Conservation (phyloP, 805 yeast species). For the Ogataea corticis region DNA sequence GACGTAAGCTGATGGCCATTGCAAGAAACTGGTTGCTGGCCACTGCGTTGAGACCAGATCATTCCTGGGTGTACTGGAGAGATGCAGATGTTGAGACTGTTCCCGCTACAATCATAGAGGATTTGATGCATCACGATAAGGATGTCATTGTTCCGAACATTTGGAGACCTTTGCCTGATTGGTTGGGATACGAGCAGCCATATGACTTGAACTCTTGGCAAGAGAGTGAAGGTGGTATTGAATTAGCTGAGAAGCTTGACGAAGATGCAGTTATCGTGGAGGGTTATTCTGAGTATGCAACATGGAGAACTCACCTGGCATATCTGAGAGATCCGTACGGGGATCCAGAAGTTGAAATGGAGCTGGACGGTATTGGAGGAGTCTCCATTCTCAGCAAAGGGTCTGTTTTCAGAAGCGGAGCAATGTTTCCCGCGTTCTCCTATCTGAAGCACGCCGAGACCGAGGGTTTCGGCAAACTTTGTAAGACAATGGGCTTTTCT, state of each 20-base stretch:
- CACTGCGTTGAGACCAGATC: slow-evolving; percentile 83
- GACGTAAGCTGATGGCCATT: slow-evolving; percentile 90
- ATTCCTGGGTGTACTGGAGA: slow-evolving; percentile 94
- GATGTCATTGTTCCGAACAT: slow-evolving; percentile 93
- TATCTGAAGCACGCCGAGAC: slow-evolving; percentile 95
- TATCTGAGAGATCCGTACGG: slow-evolving; percentile 91
- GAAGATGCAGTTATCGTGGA: slow-evolving; percentile 96
- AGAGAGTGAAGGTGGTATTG: slow-evolving; percentile 74
- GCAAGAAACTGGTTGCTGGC: slow-evolving; percentile 91
- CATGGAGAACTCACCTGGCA: slow-evolving; percentile 96
- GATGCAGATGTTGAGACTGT: slow-evolving; percentile 91
- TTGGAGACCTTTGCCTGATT: slow-evolving; percentile 84
- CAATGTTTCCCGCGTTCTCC: slow-evolving; percentile 93
- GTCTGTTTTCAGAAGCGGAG: slow-evolving; percentile 78
- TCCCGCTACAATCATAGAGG: slow-evolving; percentile 81
- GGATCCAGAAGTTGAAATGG: slow-evolving; percentile 89
- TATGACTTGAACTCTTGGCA: slow-evolving; percentile 83
- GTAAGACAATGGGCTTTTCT: slow-evolving; percentile 79
- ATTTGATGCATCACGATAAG: slow-evolving; percentile 81
- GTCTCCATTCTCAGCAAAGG: slow-evolving; percentile 89
- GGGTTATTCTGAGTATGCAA: slow-evolving; percentile 93
- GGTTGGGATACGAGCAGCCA: slow-evolving; percentile 79
- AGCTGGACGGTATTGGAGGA: slow-evolving; percentile 94
- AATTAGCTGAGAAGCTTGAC: slow-evolving; percentile 69
- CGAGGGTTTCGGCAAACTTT: slow-evolving; percentile 89